Evolutionary conservation across 2,329 filamentous ascomycete genomes (phyloP), one percentile per base, ranked within the genome.

Genomic region (Sclerotinia glacialis): DNA sequence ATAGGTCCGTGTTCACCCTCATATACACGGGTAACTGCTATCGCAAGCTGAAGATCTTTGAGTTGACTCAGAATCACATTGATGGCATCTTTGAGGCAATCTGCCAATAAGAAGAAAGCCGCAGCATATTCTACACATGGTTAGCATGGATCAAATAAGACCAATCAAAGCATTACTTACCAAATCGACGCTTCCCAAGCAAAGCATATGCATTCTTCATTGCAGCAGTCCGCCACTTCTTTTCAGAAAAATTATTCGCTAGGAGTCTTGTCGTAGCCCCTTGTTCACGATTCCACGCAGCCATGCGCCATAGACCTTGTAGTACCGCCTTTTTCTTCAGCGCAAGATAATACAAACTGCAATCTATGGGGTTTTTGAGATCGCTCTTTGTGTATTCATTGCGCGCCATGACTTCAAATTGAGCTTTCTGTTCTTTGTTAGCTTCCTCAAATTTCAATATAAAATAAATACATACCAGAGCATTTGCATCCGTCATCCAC

Each of bases 201-300:
- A 99, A 79, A 3, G 95, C 94, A 78, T 97, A 99, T 0, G 95
- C 95, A 76, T 99, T 99, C 79, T 99, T 99, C 68, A 96, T 80
- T 0, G 95, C 95, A 5, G 92, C 87, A 1, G 91, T 96, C 76
- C 86, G 90, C 91, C 95, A 98, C 72, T 91, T 89, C 0, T 88
- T 84, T 69, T 97, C 91, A 5, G 86, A 83, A 77, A 99, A 99
- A 76, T 98, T 93, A 74, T 97, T 96, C n/a, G 89, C 85, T 28
- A 99, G 81, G 40, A 99, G 83, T 68, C 86, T 87, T 68, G 89
- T 86, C 0, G 95, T 99, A 0, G 90, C 87, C 2, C 78, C 81
- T 78, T 98, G 95, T 77, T 99, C 96, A 67, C 85, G 86, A 73
- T 96, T 90, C 89, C 95, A 95, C 50, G 82, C 87, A 7, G 95